Evolutionary conservation across 805 yeast species (phyloP), one percentile per base, ranked within the genome.

Genomic region (Ogataea sp.): DNA sequence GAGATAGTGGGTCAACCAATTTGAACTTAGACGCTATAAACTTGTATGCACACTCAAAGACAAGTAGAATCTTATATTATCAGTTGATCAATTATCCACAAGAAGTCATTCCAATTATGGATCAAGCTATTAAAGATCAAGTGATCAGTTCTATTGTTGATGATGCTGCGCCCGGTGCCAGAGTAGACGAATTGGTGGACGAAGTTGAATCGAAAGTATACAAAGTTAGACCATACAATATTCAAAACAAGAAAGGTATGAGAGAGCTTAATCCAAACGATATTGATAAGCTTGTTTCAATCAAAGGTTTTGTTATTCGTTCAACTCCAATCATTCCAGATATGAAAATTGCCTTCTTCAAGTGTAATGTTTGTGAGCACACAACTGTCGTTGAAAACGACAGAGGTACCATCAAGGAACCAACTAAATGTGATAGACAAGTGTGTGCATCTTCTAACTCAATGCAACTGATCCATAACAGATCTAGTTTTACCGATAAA

Each of bases 71-170:
- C n/a, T 65, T 93, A 38, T 93, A 84, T 61, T 74, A 84, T 53
- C 96, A 90, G 61, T 67, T 93, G 47, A 74, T 87, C 47, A 84
- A 87, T 55, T 93, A 89, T 56, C 98, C 98, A 1, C 97, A 89
- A 58, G 98, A 93, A 68, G 86, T 93, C 29, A 80, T 93, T 40
- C 97, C 98, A 10, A 86, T 93, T 51, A 89, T 93, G 97, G 98
- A 93, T 70, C 96, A 89, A 55, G 80, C 96, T 4, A 73, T 89
- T 41, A 88, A 87, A 56, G 96, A 90, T 56, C 81, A 88, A 52
- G 77, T 93, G 77, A 80, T 87, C 20, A 79, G 86, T 13, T 57
- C 84, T 16, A 78, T 79, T 17, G 64, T 78, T 43, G 87, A 80
- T 45, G 60, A 70, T 50, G 50, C 59, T 13, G 51, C 60, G 6